Base-by-base conservation (phyloP, 2,329 filamentous ascomycete genomes). In the Fusarium proliferatum region DNA sequence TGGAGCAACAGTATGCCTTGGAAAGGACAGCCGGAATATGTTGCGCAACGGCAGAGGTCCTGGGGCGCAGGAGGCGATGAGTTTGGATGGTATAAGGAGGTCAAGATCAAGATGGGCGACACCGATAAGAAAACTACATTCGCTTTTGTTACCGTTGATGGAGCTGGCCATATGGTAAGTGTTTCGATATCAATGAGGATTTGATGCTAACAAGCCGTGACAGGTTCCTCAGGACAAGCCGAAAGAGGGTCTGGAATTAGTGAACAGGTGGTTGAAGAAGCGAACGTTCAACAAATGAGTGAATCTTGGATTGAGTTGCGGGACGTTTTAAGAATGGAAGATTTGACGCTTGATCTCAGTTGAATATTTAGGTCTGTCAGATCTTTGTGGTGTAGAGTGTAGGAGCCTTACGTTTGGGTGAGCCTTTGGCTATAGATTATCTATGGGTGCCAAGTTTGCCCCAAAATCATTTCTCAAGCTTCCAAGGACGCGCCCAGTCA, bases 21-120 rank as follows among this genome's bases (percentile, higher is more conserved):
- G 74, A 64, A 60, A 5, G 74, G 74, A 10, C 74, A 76, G 6
- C 62, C 74, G 2, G 74, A 61, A 5, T 76, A 75, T n/a, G 74
- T 73, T 21, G 51, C 74, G 2, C 74, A 73, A 23, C 10, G 26
- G 2, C 64, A 55, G 3, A 60, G 23, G 46, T 28, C 48, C 0
- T 76, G 74, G 74, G 61, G 55, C 0, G 58, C 56, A 15, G 58
- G 61, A 8, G 74, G 65, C 2, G 48, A 71, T 26, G 53, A 57
- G 7, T 62, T 65, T 46, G 58, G 74, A 9, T 63, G 71, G 74
- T 33, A 69, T 5, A 73, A 76, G 52, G 74, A 76, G 23, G 72
- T 64, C 1, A 68, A 59, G 26, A 64, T 66, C 5, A 45, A 56
- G 23, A 60, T 66, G 46, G 59, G 65, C 0, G n/a, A 42, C 0